These are phyloP conservation scores for Glutinoglossum americanum DNA, from an alignment of 495 filamentous ascomycete genomes.

Conservation along the genomic window DNA sequence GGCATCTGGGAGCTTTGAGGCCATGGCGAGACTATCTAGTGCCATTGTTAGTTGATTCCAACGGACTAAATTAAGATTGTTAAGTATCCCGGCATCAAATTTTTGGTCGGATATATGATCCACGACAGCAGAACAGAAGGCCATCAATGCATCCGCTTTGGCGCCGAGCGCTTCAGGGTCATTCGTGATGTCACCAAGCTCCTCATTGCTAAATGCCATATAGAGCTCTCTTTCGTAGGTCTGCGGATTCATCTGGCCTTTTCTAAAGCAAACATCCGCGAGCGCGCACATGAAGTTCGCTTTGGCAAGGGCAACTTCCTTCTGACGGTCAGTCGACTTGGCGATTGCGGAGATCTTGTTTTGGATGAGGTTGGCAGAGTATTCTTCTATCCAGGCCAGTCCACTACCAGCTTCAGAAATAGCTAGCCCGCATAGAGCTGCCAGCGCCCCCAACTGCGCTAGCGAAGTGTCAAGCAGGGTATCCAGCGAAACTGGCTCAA, in stretches of 20 bases:
- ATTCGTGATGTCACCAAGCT: conserved; percentile 17
- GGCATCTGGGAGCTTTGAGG: conserved; percentile 26
- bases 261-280: conserved; percentile 33
- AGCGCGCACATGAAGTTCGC: conserved; percentile 30
- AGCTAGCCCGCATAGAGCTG: conserved; percentile 32
- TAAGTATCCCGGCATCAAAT: conserved; percentile 12
- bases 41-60: conserved; percentile 30
- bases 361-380: conserved; percentile 24
- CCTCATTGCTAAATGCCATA: conserved; percentile 21
- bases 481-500: conserved; percentile 37
- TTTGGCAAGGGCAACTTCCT: conserved; percentile 29
- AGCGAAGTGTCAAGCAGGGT: conserved; percentile 42
- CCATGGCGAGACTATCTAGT: conserved; percentile 27
- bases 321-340: conserved; percentile 20
- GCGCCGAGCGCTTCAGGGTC: conserved; percentile 30
- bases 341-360: conserved; percentile 27
- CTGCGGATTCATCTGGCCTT: conserved; percentile 21
- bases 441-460: conserved; percentile 37
- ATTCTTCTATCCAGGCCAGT: conserved; percentile 33
- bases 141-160: conserved; percentile 35
- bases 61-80: conserved; percentile 13
- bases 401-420: conserved; percentile 9
- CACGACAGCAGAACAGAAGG: conserved; percentile 21
- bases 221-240: conserved; percentile 29
- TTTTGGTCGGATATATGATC: conserved; percentile 8